Evolutionary conservation across 2,329 filamentous ascomycete genomes (phyloP).

Genomic region (Alternaria panax): DNA sequence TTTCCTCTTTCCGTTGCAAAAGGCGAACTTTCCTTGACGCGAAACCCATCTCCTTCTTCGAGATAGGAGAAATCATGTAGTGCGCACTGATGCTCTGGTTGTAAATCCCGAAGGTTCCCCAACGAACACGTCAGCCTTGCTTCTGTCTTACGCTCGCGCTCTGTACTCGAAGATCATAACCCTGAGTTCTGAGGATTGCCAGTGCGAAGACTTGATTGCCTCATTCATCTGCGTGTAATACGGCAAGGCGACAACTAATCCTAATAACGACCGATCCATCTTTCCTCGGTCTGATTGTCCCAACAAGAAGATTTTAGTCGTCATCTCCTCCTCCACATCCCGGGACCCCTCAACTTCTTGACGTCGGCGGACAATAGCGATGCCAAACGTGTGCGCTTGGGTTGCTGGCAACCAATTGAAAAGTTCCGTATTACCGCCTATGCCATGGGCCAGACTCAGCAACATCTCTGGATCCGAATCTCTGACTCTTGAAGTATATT

Average conservation of each 20-base stretch:
- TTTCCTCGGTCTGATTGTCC: background rate
- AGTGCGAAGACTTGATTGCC: background rate
- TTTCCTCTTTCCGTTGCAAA: background rate
- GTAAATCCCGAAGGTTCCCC: slow-evolving; percentile 1
- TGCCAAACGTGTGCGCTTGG: background rate
- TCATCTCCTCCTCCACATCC: background rate
- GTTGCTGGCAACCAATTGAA: background rate
- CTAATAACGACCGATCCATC: background rate
- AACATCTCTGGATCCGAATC: background rate
- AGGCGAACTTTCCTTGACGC: background rate
- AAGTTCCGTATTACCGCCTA: background rate
- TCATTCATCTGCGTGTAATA: background rate
- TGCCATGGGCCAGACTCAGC: background rate
- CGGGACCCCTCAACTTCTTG: background rate
- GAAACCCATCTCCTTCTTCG: background rate
- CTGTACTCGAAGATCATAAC: background rate
- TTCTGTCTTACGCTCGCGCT: background rate
- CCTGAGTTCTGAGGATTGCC: background rate
- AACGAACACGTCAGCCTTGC: background rate
- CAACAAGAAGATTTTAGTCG: background rate
- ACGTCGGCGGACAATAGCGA: background rate
- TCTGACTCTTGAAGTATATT: background rate
- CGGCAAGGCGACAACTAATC: background rate
- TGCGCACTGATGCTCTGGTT: background rate
- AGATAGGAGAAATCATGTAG: background rate